phyloP scores from a whole-genome alignment of 352 stramenopile species.

The Phytopythium oedochilum region DNA sequence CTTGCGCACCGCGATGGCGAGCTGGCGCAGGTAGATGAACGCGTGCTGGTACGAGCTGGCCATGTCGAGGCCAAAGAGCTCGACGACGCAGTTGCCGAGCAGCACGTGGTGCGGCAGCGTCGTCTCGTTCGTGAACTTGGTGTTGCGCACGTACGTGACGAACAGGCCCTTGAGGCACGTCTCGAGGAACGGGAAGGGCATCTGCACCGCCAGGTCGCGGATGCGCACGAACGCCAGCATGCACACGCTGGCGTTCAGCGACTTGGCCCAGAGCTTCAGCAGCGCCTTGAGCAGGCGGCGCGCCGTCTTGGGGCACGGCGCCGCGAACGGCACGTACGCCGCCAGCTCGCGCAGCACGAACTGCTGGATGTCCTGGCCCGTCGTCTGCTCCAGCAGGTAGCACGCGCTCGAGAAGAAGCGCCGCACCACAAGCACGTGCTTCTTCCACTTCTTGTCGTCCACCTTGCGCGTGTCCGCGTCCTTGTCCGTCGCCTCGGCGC shows the following conservation, averaged over 20 bases:
- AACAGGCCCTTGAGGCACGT: slow-evolving; percentile 95
- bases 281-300: slow-evolving; percentile 75
- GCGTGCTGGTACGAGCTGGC: slow-evolving; percentile 98
- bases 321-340: slow-evolving; percentile 70
- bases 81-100: slow-evolving; percentile 98
- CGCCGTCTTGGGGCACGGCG: slow-evolving; percentile 63
- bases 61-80: slow-evolving; percentile 96
- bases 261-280: slow-evolving; percentile 85
- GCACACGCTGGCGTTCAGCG: slow-evolving; percentile 70
- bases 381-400: slow-evolving; percentile 90
- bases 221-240: slow-evolving; percentile 96
- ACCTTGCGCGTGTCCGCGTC: slow-evolving; percentile 33
- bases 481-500: slow-evolving; percentile 15
- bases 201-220: slow-evolving; percentile 90
- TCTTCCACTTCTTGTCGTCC: slow-evolving; percentile 80
- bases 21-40: slow-evolving; percentile 98
- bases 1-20: slow-evolving; percentile 96
- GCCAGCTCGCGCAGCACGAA: slow-evolving; percentile 82
- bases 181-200: slow-evolving; percentile 97
- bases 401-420: slow-evolving; percentile 91
- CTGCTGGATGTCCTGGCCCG: slow-evolving; percentile 65
- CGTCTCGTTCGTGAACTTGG: slow-evolving; percentile 92
- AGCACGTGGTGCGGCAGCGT: slow-evolving; percentile 83
- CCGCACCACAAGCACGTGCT: slow-evolving; percentile 77
- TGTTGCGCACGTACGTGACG: slow-evolving; percentile 94